Base-by-base conservation (phyloP, 495 filamentous ascomycete genomes). In the Darksidea phi region DNA sequence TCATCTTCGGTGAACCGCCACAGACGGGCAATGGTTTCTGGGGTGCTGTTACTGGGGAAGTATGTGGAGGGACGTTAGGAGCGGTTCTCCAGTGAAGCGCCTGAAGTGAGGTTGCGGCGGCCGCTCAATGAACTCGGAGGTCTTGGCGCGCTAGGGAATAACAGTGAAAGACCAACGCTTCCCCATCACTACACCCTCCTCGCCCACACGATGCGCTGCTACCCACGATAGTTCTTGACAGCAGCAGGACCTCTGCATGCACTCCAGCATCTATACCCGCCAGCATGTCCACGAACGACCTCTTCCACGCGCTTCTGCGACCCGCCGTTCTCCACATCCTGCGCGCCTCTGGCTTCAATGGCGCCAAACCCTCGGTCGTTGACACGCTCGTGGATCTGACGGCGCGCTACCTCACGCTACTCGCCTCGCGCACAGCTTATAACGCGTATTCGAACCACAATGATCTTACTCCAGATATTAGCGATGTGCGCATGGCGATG, bases 291-390 rank as follows among this genome's bases (percentile, higher is more conserved):
- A 25, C 48, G 7, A 48, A 64, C 50, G 66, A 75, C 52, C 81
- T 91, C 53, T 86, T 88, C 75, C 84, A 86, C 72, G 82, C 89
- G 34, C 85, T 95, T 65, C 81, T 95, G 23, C 86, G 89, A 21
- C 91, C 91, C 1, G 83, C 84, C 28, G 81, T 95, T 56, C 83
- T 95, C 55, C 88, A 94, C 64, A 91, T 94, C 69, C 83, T 96
- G 32, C 88, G 91, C 67, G 89, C 90, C 28, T 82, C 88, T 32
- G 91, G 91, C 75, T 95, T 91, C 73, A 86, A 92, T 66, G 74
- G 83, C 6, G 86, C 88, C 2, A 82, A 82, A 25, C 84, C 87
- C 4, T 85, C 86, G 0, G 90, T 91, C 17, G 75, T 95, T 15
- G 91, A 96, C 73, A 81, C 88, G 13, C 64, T 95, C 10, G 82